Conservation (phyloP, 805 yeast genomes). For the Candida rishiriensis region DNA sequence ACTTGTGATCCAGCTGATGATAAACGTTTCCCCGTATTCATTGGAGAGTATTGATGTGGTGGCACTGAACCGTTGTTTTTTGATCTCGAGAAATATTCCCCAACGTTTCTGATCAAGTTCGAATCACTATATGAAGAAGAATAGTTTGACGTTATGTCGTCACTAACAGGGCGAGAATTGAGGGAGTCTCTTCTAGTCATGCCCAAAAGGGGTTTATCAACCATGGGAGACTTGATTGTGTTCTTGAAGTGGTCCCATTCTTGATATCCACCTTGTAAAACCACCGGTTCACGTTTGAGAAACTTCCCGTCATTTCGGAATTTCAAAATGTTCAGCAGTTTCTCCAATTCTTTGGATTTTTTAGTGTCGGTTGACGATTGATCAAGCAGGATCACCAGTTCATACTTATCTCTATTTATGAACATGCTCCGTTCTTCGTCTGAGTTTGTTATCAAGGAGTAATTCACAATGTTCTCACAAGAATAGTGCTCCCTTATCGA, state of each 20-base stretch:
- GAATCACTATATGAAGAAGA: constrained; percentile 13
- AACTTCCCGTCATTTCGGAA: constrained; percentile 33
- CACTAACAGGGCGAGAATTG: constrained; percentile 9
- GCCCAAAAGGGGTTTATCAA: constrained; percentile 16
- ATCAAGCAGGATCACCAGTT: constrained; percentile 65
- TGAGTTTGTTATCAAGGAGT: constrained; percentile 54
- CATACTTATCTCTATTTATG: constrained; percentile 47
- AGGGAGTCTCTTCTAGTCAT: constrained; percentile 9
- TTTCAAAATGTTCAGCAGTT: constrained; percentile 35
- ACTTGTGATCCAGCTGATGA: neutral
- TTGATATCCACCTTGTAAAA: constrained; percentile 55
- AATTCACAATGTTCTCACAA: constrained; percentile 63
- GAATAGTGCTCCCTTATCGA: constrained; percentile 45
- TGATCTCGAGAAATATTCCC: constrained; percentile 16
- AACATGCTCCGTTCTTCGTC: constrained; percentile 52
- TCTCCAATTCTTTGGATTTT: constrained; percentile 21
- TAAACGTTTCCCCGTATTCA: constrained; percentile 3
- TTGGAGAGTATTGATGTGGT: constrained; percentile 13
- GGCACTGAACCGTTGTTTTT: constrained; percentile 5
- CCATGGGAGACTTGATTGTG: constrained; percentile 17
- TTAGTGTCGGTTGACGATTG: constrained; percentile 26
- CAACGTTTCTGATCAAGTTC: constrained; percentile 17
- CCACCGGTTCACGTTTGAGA: constrained; percentile 37
- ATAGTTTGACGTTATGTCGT: constrained; percentile 9
- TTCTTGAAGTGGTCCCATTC: constrained; percentile 47